Evolutionary conservation across 164 flowering plant species (phyloP), one percentile per base, ranked within the genome.

Genomic region (Magnolia sinica): DNA sequence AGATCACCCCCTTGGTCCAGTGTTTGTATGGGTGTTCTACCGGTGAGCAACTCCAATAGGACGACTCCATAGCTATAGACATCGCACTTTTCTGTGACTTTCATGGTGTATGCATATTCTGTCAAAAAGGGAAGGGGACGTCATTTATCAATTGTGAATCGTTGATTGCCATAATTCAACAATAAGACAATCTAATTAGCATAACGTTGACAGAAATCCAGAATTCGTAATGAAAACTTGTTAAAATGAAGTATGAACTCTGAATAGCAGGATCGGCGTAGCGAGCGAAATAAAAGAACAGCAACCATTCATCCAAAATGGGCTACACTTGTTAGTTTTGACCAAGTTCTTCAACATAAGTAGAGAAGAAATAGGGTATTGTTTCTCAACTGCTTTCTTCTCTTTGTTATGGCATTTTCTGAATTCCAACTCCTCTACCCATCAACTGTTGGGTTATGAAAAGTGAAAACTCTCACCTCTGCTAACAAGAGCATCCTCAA

Each of bases 101-200:
- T 93, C 98, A 95, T 92, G 2, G 98, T 91, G 89, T 91, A 95
- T 1, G 98, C 98, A 84, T 95, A 95, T 77, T 95, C 98, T 95
- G 94, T 24, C 72, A 64, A 76, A 16, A 65, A 58, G 51, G 16
- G 55, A 9, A 69, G 14, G 72, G n/a, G n/a, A 5, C 10, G 14
- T 29, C 50, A 69, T n/a, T 69, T 29, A 13, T 70, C 73, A 49
- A 70, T 70, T 11, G 18, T 11, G 23, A 68, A 4, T 2, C 11
- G 18, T 19, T 27, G 71, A 29, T 68, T 16, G 61, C 13, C 13
- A 55, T 11, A 55, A 11, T 55, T 3, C 61, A 0, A 37, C 45
- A 37, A 11, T 55, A 55, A 55, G 61, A 55, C 2, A 8, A 55
- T 11, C 13, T 13, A 55, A 55, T 19, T 13, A 68, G 29, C 71